A percentile compares a stretch with the other conserved stretches of the same genome.
phyloP scores from a whole-genome alignment of 305 asterid genomes.

The Rubia tinctorum region DNA sequence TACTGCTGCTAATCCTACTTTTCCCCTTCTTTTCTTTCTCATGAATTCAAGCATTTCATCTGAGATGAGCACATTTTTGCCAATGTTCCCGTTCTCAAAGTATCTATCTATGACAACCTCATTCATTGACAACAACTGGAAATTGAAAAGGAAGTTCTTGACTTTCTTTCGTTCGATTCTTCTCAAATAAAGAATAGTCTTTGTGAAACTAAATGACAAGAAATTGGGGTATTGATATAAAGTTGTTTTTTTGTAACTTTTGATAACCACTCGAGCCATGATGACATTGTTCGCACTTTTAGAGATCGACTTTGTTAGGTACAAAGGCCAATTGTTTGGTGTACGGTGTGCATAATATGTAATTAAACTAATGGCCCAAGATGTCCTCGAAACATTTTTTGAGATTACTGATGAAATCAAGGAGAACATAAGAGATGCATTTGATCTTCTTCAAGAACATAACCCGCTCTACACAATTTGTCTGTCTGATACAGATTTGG shows the following conservation, averaged over 20 bases:
- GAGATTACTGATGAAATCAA: constrained; percentile 67
- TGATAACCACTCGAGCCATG: constrained; percentile 54
- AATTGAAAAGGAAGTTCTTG: constrained; percentile 67
- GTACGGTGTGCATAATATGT: constrained; percentile 84
- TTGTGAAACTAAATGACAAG: constrained; percentile 62
- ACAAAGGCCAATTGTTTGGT: no score
- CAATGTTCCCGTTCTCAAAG: no score
- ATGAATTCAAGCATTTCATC: no score
- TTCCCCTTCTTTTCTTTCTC: no score
- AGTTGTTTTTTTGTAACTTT: constrained; percentile 78
- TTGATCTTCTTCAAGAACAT: constrained; percentile 71
- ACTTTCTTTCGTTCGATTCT: constrained; percentile 55
- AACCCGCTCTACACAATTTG: constrained; percentile 42
- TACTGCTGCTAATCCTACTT: no score
- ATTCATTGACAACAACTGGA: constrained; percentile 79
- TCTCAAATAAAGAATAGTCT: constrained; percentile 66
- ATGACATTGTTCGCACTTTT: constrained; percentile 54
- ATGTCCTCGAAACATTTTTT: constrained; percentile 45
- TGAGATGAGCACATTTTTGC: no score
- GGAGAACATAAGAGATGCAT: constrained; percentile 61
- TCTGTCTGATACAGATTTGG: no score
- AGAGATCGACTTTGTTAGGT: constrained; percentile 76
- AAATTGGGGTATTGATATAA: constrained; percentile 85
- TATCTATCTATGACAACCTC: constrained; percentile 79
- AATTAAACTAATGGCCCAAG: constrained; percentile 72